Percentiles rank a stretch among this genome's conserved stretches.
Conservation (phyloP, 2,329 filamentous ascomycete species). For the Talaromyces sp. region DNA sequence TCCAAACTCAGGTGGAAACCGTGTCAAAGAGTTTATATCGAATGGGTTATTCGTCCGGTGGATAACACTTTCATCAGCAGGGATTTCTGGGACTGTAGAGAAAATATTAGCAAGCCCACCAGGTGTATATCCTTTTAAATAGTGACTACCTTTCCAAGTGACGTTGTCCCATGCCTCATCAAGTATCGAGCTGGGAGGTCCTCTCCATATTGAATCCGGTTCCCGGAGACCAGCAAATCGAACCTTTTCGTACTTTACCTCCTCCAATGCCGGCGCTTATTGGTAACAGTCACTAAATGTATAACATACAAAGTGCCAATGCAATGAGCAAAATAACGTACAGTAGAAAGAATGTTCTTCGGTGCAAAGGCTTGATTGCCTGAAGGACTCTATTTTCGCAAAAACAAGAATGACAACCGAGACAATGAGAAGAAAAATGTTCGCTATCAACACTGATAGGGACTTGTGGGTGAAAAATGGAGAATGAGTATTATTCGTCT, state of each 20-base stretch:
- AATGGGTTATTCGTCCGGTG: background rate
- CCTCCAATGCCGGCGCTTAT: background rate
- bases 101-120: background rate
- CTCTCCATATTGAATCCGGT: background rate
- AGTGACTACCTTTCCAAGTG: background rate
- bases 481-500: background rate
- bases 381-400: background rate
- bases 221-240: background rate
- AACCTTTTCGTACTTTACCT: background rate
- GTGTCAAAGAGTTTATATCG: background rate
- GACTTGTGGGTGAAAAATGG: background rate
- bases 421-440: background rate
- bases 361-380: background rate
- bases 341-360: background rate
- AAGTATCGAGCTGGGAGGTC: background rate
- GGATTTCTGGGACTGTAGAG: background rate
- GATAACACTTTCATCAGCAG: background rate
- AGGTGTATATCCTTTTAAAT: background rate
- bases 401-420: background rate
- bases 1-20: conserved; percentile 1
- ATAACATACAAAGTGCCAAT: background rate
- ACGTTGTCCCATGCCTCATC: conserved; percentile 1
- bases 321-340: background rate
- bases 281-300: background rate
- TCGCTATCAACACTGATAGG: background rate